A percentile compares a stretch with the other conserved stretches of the same genome.
Conservation (phyloP, 2,329 filamentous ascomycete genomes). For the Penicillium corylophilum region DNA sequence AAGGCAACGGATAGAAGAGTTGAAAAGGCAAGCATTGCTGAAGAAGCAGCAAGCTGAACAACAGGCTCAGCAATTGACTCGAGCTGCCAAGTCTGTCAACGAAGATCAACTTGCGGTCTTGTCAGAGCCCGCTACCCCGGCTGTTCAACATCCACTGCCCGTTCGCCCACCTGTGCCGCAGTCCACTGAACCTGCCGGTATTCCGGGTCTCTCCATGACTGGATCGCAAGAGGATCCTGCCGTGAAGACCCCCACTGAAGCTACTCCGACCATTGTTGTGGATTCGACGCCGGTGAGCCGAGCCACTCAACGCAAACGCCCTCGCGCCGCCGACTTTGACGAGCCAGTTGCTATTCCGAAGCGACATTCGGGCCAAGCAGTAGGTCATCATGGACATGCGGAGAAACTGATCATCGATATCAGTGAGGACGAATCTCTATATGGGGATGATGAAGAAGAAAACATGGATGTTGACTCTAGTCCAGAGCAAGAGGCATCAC, state of each 20-base stretch:
- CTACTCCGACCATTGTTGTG: constrained; percentile 12
- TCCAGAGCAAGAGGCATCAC: constrained; percentile 26
- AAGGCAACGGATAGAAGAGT: constrained; percentile 73
- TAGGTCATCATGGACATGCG: constrained; percentile 41
- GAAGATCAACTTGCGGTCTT: neutral
- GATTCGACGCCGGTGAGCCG: constrained; percentile 26
- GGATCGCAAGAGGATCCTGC: constrained; percentile 12
- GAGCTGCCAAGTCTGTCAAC: neutral
- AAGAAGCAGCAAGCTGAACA: constrained; percentile 31
- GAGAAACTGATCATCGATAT: constrained; percentile 77
- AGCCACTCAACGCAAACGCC: constrained; percentile 52
- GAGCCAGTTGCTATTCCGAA: constrained; percentile 54
- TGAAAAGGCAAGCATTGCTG: constrained; percentile 56
- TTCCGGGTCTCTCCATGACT: constrained; percentile 56
- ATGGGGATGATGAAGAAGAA: constrained; percentile 32
- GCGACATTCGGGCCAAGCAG: constrained; percentile 61
- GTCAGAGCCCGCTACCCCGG: constrained; percentile 5
- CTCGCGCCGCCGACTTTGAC: constrained; percentile 70
- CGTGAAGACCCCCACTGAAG: constrained; percentile 5
- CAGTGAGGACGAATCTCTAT: constrained; percentile 66
- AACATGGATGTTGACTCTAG: constrained; percentile 32
- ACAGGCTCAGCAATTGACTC: constrained; percentile 9
- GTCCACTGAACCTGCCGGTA: constrained; percentile 35
- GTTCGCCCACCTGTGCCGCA: constrained; percentile 37
- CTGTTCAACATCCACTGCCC: constrained; percentile 39